These are phyloP conservation scores for Limnomonas spitsbergensis DNA, from an alignment of 139 green algal genomes.

Conservation along the genomic window DNA sequence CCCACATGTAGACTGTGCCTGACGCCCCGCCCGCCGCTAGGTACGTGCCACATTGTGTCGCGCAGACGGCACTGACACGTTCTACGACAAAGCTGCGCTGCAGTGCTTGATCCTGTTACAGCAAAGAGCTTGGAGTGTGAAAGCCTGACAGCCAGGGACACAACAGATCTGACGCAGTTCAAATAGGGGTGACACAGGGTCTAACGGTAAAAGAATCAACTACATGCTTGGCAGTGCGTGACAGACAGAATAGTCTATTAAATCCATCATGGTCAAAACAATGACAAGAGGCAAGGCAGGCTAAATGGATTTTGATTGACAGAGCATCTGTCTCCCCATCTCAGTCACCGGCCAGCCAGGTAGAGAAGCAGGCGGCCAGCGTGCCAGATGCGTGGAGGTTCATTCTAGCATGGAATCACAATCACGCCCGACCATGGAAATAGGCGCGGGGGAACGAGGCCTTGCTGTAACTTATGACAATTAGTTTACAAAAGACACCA, in stretches of 20 bases:
- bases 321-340: conserved; percentile 20
- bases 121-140: no score
- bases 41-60: conserved; percentile 51
- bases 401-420: conserved; percentile 9
- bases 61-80: conserved; percentile 49
- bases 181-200: no score
- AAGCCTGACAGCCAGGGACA: no score
- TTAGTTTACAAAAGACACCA: no score
- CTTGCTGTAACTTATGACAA: no score
- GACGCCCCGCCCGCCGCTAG: conserved; percentile 62
- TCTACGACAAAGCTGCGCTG: conserved; percentile 69
- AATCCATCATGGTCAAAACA: no score
- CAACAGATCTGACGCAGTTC: no score
- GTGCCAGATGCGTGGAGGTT: conserved; percentile 27
- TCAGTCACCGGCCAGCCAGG: conserved; percentile 18
- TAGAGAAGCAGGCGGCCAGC: background rate
- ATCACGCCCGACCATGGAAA: background rate
- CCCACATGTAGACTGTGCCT: conserved; percentile 76
- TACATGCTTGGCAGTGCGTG: no score
- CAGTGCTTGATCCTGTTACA: conserved; percentile 66
- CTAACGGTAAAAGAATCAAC: no score
- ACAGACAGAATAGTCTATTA: no score
- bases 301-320: no score
- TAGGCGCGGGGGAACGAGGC: conserved; percentile 1
- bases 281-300: no score